Evolutionary conservation across 1,284 basidiomycete genomes (phyloP).

Genomic region (Moniliophthora roreri): DNA sequence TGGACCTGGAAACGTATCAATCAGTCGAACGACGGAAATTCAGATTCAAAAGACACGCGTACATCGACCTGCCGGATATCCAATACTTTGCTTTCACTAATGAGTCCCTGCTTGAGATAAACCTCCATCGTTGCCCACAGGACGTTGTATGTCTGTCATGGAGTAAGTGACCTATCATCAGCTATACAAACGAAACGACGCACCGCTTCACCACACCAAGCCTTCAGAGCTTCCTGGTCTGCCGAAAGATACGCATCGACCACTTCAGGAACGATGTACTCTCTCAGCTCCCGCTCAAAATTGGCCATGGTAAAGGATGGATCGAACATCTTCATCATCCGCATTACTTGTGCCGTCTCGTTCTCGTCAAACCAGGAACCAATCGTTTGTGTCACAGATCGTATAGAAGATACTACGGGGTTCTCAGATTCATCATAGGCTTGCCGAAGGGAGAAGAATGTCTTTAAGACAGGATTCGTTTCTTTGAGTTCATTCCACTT

Average conservation of each 20-base stretch:
- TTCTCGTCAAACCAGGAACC: conserved; percentile 96
- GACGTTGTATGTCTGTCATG: conserved; percentile 89
- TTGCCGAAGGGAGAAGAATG: conserved; percentile 60
- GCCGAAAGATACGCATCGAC: conserved; percentile 95
- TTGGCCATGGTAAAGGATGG: conserved; percentile 84
- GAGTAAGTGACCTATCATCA: neutral
- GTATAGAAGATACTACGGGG: conserved; percentile 79
- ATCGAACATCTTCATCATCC: conserved; percentile 85
- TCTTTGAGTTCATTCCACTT: conserved; percentile 76
- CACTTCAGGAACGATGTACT: conserved; percentile 97
- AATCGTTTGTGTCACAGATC: conserved; percentile 83
- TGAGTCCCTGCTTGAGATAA: conserved; percentile 86
- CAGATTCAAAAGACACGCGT: conserved; percentile 31
- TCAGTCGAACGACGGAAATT: conserved; percentile 1
- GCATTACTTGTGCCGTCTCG: conserved; percentile 92
- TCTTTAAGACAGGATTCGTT: conserved; percentile 71
- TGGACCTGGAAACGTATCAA: conserved; percentile 48
- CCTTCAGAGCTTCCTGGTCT: conserved; percentile 81
- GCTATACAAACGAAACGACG: conserved; percentile 30
- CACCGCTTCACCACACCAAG: conserved; percentile 97
- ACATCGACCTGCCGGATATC: conserved; percentile 96
- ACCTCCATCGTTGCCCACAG: conserved; percentile 97
- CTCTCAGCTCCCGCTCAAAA: conserved; percentile 90
- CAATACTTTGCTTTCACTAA: conserved; percentile 89
- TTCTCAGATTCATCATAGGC: conserved; percentile 94